A percentile compares a stretch with the other conserved stretches of the same genome.
Evolutionary conservation across 495 filamentous ascomycete genomes (phyloP).

Genomic region (Penicillium malachiteum): DNA sequence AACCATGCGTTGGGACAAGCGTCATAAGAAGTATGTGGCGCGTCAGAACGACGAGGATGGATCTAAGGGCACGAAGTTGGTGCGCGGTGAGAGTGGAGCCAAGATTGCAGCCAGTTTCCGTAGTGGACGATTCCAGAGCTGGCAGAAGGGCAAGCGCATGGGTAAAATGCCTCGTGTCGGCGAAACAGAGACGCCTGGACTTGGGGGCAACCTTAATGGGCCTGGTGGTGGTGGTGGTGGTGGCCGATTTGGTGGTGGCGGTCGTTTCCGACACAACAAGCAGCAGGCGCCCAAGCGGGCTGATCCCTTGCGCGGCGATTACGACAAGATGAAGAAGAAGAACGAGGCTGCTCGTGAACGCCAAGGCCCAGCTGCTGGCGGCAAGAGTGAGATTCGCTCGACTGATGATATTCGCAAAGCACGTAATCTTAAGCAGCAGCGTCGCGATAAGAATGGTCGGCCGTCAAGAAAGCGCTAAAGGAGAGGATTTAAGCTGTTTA

Average conservation of each 20-base stretch:
- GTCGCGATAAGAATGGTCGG: constrained; percentile 84
- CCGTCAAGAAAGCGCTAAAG: constrained; percentile 59
- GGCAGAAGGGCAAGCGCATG: constrained; percentile 82
- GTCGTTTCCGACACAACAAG: constrained; percentile 70
- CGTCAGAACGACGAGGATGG: constrained; percentile 93
- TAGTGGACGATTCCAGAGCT: constrained; percentile 87
- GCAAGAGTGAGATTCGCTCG: constrained; percentile 76
- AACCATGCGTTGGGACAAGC: constrained; percentile 94
- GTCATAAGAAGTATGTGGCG: constrained; percentile 89
- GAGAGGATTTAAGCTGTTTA: constrained; percentile 2
- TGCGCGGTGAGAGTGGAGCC: constrained; percentile 86
- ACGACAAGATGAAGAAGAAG: constrained; percentile 84
- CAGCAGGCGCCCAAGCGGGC: constrained; percentile 88
- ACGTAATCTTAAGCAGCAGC: constrained; percentile 69
- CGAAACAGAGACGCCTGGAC: constrained; percentile 63
- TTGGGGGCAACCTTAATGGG: constrained; percentile 28
- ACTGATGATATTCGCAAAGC: constrained; percentile 83
- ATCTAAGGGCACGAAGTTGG: constrained; percentile 76
- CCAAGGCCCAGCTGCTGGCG: constrained; percentile 56
- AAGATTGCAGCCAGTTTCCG: constrained; percentile 94
- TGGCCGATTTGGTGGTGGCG: constrained; percentile 7
- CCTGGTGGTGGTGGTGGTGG: constrained; percentile 33
- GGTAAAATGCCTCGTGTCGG: constrained; percentile 75
- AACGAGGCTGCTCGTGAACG: constrained; percentile 82
- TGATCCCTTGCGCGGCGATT: constrained; percentile 87